These are phyloP conservation scores for Orbilia oligospora DNA, from an alignment of 2,329 filamentous ascomycete species.

Conservation along the genomic window DNA sequence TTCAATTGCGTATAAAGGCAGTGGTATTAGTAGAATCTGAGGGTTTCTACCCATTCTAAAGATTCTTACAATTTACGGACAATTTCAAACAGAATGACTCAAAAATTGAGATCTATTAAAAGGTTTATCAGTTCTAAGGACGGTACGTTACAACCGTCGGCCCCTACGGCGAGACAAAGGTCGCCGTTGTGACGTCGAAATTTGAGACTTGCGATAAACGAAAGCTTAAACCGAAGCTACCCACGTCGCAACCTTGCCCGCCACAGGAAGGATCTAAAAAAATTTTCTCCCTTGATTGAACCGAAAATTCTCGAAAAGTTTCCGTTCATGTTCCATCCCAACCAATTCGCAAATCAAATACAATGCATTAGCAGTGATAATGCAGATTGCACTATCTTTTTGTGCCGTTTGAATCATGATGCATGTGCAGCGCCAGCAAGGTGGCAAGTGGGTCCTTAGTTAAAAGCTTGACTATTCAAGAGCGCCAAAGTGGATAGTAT, in stretches of 20 bases:
- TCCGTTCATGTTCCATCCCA: constrained; percentile 17
- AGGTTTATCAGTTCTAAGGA: background rate
- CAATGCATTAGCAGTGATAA: constrained; percentile 9
- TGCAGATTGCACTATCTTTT: constrained; percentile 35
- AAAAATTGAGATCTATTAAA: background rate
- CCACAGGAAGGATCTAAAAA: constrained; percentile 33
- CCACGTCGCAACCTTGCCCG: constrained; percentile 9
- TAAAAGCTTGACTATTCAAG: constrained; percentile 48
- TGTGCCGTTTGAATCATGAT: constrained; percentile 39
- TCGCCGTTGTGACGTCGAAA: constrained; percentile 39
- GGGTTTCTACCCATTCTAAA: background rate
- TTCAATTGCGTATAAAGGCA: too few relatives aligned
- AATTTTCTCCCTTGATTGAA: constrained; percentile 7
- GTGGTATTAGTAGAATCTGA: background rate
- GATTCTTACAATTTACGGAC: background rate
- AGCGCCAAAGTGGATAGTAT: constrained; percentile 49
- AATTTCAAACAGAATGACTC: background rate
- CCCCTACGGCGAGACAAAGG: constrained; percentile 12
- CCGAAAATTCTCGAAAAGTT: constrained; percentile 38
- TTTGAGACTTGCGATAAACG: constrained; percentile 4
- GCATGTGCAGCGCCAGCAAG: constrained; percentile 34
- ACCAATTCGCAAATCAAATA: constrained; percentile 22
- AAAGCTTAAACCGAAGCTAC: constrained; percentile 39
- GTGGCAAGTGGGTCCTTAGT: constrained; percentile 50
- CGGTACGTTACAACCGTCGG: background rate